Evolutionary conservation across 371 early-diverging fungal species (phyloP), one percentile per base, ranked within the genome.

Genomic region (Syncephalastrum racemosum): DNA sequence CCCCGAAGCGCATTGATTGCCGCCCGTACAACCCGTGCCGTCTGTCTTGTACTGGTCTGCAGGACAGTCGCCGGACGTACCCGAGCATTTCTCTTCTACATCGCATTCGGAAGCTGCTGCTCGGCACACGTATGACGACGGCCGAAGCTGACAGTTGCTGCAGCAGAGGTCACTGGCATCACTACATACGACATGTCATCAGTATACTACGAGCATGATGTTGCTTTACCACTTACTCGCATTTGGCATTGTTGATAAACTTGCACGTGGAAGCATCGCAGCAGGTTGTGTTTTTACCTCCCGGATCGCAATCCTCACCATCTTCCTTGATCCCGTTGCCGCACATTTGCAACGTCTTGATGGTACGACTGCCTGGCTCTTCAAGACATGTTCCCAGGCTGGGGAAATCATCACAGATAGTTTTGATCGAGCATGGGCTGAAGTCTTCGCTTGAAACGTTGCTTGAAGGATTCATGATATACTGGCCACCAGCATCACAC

Each of bases 241-340:
- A 96, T 4, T 82, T 71, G 4, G 97, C 92, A 3, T 81, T 84
- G 15, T 66, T 18, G 56, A 86, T 91, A 44, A 92, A 77, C 69
- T 87, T 92, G 67, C 97, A 97, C 1, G 90, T 90, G 0, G 66
- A 60, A 1, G 81, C 74, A 66, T 91, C 84, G 66, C 98, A 97
- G 77, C 98, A 96, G 4, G 81, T 78, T 24, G 83, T 85, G n/a
- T 81, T 86, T 27, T 71, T 53, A 5, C 85, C 83, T 12, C 92
- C 94, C 56, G 95, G 93, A 67, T 98, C 98, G 68, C 98, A 98
- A 39, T 98, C 90, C 71, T 98, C 98, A 48, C 88, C 89, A 0
- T 67, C 69, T 70, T 97, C 98, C 55, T 83, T 83, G 51, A 98
- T 85, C 1, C 97, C 97, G 68, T 98, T 97, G 14, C 98, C 98